Percentiles rank a stretch among this genome's conserved stretches.
Evolutionary conservation across 2,329 filamentous ascomycete genomes (phyloP).

Genomic region (Fusarium succisae): DNA sequence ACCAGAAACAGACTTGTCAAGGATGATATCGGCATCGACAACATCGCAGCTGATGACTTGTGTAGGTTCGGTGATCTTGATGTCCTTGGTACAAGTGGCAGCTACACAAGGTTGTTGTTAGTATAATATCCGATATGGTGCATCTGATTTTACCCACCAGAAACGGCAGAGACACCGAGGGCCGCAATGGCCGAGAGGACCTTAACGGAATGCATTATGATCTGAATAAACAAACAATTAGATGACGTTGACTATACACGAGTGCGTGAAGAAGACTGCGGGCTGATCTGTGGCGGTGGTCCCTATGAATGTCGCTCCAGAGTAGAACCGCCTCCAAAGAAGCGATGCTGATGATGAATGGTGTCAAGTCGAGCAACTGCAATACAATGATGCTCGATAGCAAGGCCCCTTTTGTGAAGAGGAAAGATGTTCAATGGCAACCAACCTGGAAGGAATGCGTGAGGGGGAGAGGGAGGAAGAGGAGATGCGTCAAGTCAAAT

Average conservation of each 20-base stretch:
- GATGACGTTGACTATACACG: conserved; percentile 5
- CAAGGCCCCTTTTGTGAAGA: conserved; percentile 5
- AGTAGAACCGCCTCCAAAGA: conserved; percentile 3
- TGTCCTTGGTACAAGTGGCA: conserved; percentile 58
- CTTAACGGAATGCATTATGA: conserved; percentile 59
- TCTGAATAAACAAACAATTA: conserved; percentile 38
- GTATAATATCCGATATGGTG: background rate
- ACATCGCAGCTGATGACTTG: conserved; percentile 72
- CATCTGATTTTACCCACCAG: conserved; percentile 49
- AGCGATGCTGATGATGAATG: conserved; percentile 15
- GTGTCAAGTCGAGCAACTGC: background rate
- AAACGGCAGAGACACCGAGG: conserved; percentile 51
- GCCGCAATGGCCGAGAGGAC: conserved; percentile 58
- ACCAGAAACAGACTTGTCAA: conserved; percentile 65
- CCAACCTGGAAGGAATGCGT: conserved; percentile 34
- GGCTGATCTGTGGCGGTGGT: conserved; percentile 1
- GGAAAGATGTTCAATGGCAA: conserved; percentile 12
- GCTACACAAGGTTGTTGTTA: conserved; percentile 30
- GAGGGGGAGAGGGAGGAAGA: background rate
- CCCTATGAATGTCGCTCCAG: conserved; percentile 24
- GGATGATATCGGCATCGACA: conserved; percentile 73
- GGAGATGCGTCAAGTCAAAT: conserved; percentile 19
- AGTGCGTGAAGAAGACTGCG: background rate
- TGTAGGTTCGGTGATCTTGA: conserved; percentile 72
- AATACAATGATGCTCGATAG: background rate